These are phyloP conservation scores for Santalum album DNA, from an alignment of 164 flowering plant species.

Conservation along the genomic window DNA sequence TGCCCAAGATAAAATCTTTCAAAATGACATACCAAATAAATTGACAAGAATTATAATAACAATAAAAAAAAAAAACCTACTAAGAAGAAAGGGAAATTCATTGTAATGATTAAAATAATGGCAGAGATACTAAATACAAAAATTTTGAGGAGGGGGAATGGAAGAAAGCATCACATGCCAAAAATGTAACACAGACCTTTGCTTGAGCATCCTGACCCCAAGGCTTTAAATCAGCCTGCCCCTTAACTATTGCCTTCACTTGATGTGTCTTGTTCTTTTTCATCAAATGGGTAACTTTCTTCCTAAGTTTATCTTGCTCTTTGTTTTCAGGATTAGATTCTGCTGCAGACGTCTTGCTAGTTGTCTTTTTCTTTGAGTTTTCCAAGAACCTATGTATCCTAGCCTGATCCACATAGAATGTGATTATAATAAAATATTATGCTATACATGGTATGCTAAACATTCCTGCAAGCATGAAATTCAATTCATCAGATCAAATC, in stretches of 20 bases:
- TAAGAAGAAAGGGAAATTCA: neutral
- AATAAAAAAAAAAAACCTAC: neutral
- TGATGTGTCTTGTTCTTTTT: constrained; percentile 23
- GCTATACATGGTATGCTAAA: neutral
- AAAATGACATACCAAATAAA: neutral
- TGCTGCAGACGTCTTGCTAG: constrained; percentile 12
- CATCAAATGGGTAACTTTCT: constrained; percentile 24
- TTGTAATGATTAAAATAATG: neutral
- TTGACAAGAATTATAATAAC: neutral
- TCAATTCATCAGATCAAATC: too few species aligned
- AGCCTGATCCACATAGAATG: constrained; percentile 8
- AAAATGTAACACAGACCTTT: neutral
- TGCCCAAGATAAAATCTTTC: neutral
- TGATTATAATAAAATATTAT: neutral
- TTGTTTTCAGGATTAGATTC: constrained; percentile 15
- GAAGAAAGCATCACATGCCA: neutral
- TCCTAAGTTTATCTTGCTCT: constrained; percentile 21
- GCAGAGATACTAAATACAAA: too few species aligned
- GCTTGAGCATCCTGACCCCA: constrained; percentile 35
- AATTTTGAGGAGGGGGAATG: neutral
- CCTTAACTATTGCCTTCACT: constrained; percentile 22
- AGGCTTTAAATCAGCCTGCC: constrained; percentile 23
- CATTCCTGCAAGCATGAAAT: neutral
- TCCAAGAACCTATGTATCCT: constrained; percentile 27
- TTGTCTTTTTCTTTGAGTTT: constrained; percentile 23